Conservation (phyloP, 2,329 filamentous ascomycete genomes). For the Magnaporthiopsis incrustans region DNA sequence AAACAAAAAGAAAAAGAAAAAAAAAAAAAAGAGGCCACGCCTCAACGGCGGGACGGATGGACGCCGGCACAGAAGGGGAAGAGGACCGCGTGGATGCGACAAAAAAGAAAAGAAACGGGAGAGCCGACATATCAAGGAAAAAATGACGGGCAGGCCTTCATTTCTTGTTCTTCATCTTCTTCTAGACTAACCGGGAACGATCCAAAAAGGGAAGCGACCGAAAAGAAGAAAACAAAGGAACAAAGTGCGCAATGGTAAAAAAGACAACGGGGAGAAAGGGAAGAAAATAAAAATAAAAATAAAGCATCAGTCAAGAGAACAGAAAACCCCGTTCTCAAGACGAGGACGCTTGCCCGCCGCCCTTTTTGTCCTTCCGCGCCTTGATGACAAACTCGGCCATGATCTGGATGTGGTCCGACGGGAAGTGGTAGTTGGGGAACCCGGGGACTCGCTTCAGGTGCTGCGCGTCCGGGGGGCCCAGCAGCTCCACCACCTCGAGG, state of each 20-base stretch:
- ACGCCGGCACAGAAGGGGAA: not conserved
- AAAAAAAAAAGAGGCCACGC: not conserved
- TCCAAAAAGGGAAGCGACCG: constrained; percentile 2
- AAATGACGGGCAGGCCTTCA: not conserved
- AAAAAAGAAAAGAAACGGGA: not conserved
- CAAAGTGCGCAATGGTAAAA: not conserved
- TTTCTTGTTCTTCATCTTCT: not conserved
- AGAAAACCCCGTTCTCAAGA: not conserved
- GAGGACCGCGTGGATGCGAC: not conserved
- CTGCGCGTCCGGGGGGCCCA: constrained; percentile 78
- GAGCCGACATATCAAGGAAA: not conserved
- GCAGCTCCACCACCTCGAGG: constrained; percentile 72
- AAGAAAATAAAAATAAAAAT: not conserved
- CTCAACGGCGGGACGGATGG: not conserved
- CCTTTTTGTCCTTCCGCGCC: constrained; percentile 72
- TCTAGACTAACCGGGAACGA: not conserved
- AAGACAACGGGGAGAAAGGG: constrained; percentile 3
- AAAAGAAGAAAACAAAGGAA: not conserved
- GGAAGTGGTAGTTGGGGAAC: constrained; percentile 92
- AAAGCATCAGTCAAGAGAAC: not conserved
- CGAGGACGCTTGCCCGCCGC: constrained; percentile 8
- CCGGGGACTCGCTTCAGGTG: constrained; percentile 83
- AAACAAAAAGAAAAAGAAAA: not conserved
- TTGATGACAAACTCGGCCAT: constrained; percentile 88
- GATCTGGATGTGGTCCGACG: constrained; percentile 84